Percentiles rank a stretch among this genome's conserved stretches.
Conservation (phyloP, 352 stramenopile species). For the Blastocystis sp. region DNA sequence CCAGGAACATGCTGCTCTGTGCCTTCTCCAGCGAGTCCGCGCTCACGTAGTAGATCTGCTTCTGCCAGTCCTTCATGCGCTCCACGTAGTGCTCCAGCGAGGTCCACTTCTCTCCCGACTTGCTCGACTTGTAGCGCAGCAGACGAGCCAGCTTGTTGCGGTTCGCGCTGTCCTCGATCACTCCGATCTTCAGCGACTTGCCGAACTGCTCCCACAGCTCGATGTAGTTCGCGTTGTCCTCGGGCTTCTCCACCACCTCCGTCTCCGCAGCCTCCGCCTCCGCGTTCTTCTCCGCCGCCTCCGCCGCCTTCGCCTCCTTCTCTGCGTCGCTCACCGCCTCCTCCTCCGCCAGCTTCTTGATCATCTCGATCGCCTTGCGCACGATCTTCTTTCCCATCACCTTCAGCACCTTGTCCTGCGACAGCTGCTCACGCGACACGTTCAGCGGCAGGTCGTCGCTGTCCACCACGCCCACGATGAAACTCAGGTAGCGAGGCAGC, state of each 20-base stretch:
- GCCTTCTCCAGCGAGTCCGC: conserved; percentile 80
- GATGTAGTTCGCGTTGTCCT: conserved; percentile 79
- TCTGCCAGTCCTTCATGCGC: conserved; percentile 96
- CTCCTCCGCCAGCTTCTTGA: conserved; percentile 78
- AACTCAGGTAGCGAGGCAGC: conserved; percentile 92
- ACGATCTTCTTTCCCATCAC: conserved; percentile 99
- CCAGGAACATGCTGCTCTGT: conserved; percentile 84
- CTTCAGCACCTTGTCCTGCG: conserved; percentile 96
- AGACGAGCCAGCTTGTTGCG: conserved; percentile 86
- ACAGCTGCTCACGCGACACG: conserved; percentile 93
- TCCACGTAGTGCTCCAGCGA: conserved; percentile 88
- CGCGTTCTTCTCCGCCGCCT: conserved; percentile 63
- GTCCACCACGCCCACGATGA: conserved; percentile 95
- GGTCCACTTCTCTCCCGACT: conserved; percentile 76
- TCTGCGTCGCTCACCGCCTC: conserved; percentile 59
- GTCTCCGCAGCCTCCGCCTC: conserved; percentile 67
- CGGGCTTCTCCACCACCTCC: conserved; percentile 14
- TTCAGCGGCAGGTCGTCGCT: conserved; percentile 97
- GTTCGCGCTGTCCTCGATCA: conserved; percentile 92
- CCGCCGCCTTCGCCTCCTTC: conserved; percentile 61
- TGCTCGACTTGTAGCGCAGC: conserved; percentile 86
- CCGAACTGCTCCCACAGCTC: conserved; percentile 94
- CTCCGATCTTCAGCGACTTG: conserved; percentile 93
- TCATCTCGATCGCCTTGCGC: conserved; percentile 95
- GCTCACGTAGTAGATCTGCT: conserved; percentile 96